Percentiles rank a stretch among this genome's conserved stretches.
Evolutionary conservation across 331 rosid species (phyloP).

Genomic region (Acacia pycnantha): DNA sequence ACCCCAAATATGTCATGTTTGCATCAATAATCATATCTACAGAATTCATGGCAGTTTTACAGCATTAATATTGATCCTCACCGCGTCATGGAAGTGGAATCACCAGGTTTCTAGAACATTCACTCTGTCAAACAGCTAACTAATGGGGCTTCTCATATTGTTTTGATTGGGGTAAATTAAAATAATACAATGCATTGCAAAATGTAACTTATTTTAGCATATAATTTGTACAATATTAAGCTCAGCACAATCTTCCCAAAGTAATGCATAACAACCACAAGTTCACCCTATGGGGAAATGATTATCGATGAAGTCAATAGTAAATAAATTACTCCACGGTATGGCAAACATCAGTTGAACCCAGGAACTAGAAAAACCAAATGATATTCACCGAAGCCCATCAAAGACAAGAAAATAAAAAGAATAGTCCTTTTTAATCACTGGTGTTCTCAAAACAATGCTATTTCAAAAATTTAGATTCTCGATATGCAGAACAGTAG

Average conservation of each 20-base stretch:
- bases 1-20: not conserved
- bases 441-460: not conserved
- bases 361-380: not conserved
- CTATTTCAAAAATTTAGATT: not conserved
- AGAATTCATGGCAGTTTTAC: not conserved
- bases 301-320: not conserved
- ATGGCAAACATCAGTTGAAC: slow-evolving; percentile 2
- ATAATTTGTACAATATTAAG: not conserved
- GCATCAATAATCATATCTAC: slow-evolving; percentile 2
- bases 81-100: not conserved
- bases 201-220: slow-evolving; percentile 3
- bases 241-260: not conserved
- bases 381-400: not conserved
- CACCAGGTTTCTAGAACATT: not conserved
- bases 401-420: not conserved
- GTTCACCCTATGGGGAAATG: not conserved
- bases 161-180: slow-evolving; percentile 5
- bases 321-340: not conserved
- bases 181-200: not conserved
- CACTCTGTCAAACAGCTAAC: slow-evolving; percentile 10
- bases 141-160: not conserved
- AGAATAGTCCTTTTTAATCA: not conserved
- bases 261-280: not conserved
- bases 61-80: not conserved
- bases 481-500: not conserved